These are phyloP conservation scores for Funneliformis geosporum DNA, from an alignment of 192 early-diverging fungal genomes.

Conservation along the genomic window DNA sequence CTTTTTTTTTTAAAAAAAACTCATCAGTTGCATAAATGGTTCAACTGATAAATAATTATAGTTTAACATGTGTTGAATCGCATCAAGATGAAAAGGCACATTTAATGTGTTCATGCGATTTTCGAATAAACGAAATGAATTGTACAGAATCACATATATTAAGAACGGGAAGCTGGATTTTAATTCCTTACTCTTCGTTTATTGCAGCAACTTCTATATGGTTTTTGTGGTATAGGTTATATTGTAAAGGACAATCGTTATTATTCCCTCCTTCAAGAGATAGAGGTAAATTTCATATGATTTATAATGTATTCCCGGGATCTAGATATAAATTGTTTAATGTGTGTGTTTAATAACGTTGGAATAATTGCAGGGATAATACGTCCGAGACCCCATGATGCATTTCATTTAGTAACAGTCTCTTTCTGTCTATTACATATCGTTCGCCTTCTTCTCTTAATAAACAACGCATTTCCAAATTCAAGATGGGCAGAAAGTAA, in stretches of 20 bases:
- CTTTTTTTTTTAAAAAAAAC: neutral
- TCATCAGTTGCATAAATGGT: neutral
- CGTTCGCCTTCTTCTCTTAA: neutral
- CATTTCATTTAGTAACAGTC: slow-evolving; percentile 11
- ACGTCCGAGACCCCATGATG: neutral
- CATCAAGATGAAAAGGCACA: neutral
- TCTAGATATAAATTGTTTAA: neutral
- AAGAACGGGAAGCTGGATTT: slow-evolving; percentile 2
- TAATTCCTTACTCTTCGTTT: neutral
- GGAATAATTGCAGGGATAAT: neutral
- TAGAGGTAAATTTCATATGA: neutral
- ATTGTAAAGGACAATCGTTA: slow-evolving; percentile 15
- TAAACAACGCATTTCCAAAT: neutral
- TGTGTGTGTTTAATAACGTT: neutral
- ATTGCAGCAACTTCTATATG: neutral
- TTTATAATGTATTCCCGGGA: neutral
- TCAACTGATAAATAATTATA: slow-evolving; percentile 8
- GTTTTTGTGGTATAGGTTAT: slow-evolving; percentile 2
- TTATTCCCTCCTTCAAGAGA: slow-evolving; percentile 22
- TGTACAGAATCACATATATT: slow-evolving; percentile 3
- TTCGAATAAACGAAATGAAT: slow-evolving; percentile 11
- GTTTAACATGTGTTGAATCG: neutral
- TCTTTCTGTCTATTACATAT: neutral
- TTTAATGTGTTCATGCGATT: slow-evolving; percentile 14
- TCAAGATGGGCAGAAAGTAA: neutral